Base-by-base conservation (phyloP, 1,284 basidiomycete genomes). In the Sporisorium reilianum region DNA sequence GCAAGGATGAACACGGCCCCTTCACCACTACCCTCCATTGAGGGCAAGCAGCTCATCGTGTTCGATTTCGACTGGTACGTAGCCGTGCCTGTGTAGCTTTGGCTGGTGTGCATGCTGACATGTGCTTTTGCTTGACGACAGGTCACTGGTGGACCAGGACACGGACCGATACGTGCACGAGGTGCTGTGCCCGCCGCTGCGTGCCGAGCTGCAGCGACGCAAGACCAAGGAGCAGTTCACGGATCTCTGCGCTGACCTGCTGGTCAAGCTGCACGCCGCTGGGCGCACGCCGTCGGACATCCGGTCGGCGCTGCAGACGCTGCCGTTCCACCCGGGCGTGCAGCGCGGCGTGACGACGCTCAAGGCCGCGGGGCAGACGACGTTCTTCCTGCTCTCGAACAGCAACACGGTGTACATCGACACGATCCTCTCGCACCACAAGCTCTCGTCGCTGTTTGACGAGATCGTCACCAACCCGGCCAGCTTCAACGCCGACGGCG, bases 311-410 rank as follows among this genome's bases (percentile, higher is more conserved):
- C 89, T 99, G 25, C 86, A 89, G 48, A 89, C 89, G 58, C 91
- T 97, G 86, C 96, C 96, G 14, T 92, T 96, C 81, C 97, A 99
- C 85, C 96, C 96, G 5, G 96, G 94, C 3, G 97, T 98, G 94
- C 89, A 91, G 69, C 91, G 95, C 36, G 94, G 89, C n/a, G 91
- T 97, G 14, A 89, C 88, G 34, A 87, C 87, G 5, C 88, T 97
- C 69, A 93, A 97, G 84, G 86, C 88, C 2, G 87, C 88, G 23
- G 80, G 88, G 8, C 85, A 70, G 10, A 69, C 72, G 26, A 63
- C 63, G 5, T 92, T 97, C 86, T 88, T 97, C 79, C 93, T 94
- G 81, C 89, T 99, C 46, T 96, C 94, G 71, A 99, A 97, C 86
- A 91, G 94, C 59, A 99, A 99, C 87, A 88, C 89, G 5, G 89